Evolutionary conservation across 2,329 filamentous ascomycete genomes (phyloP), one percentile per base, ranked within the genome.

Genomic region (Torrubiella hemipterigena): DNA sequence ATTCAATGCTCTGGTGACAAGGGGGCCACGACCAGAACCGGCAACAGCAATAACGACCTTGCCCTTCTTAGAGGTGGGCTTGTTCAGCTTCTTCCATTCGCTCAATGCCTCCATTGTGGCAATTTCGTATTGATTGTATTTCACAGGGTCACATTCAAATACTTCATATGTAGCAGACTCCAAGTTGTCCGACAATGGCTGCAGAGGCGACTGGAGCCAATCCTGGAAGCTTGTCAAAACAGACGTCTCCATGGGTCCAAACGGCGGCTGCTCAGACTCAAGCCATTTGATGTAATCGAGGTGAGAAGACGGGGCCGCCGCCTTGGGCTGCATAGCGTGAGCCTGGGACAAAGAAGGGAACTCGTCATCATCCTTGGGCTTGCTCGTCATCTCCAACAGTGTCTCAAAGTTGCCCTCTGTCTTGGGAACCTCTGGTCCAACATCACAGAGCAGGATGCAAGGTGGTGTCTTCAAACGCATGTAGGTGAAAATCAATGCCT

Each of bases 151-250:
- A 43, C 93, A 93, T 54, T 98, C 91, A 47, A 98, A 98, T 3
- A 96, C 89, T 51, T 98, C 91, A 54, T 98, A 98, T 0, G 91
- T 98, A 25, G 93, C 82, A 28, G 86, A 94, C 53, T 98, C 93
- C 11, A 98, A 68, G 45, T 98, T 98, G 54, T 98, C 91, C 0
- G 89, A 89, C 11, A 98, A 67, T 0, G 91, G 91, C 52, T 98
- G 93, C 24, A 98, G 65, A 3, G 91, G 91, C 3, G 87, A 87
- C 54, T 98, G 91, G 9, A 98, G 67, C 67, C 91, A 98, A 54
- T 98, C 91, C 48, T 98, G 93, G 73, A 76, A 70, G 43, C 60
- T 70, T 5, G 60, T 65, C 34, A 76, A 49, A 2, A 65, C 67
- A 3, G 58, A 53, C 12, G 60, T 60, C 46, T 76, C 70, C 5